phyloP scores from a whole-genome alignment of 495 filamentous ascomycete genomes.

The Aspergillus homomorphus region DNA sequence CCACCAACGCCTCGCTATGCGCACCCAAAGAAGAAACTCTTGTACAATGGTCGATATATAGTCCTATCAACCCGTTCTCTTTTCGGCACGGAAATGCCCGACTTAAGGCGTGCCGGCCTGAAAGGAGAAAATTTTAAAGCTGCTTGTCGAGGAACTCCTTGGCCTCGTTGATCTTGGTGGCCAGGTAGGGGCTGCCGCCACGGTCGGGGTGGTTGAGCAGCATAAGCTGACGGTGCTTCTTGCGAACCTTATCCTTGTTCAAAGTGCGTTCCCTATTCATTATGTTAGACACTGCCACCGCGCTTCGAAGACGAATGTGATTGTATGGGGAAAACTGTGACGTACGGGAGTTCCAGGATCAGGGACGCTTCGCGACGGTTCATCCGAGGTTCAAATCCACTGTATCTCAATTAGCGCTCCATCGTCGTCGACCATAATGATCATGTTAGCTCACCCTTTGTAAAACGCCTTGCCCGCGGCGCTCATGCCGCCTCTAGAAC shows the following conservation, averaged over 20 bases:
- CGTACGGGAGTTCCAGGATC: conserved; percentile 87
- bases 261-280: conserved; percentile 69
- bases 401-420: conserved; percentile 24
- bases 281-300: conserved; percentile 18
- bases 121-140: conserved; percentile 15
- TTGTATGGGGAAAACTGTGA: conserved; percentile 13
- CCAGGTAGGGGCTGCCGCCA: conserved; percentile 92
- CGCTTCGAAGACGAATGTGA: neutral
- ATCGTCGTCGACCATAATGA: neutral
- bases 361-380: conserved; percentile 84
- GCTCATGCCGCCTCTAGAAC: conserved; percentile 71
- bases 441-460: conserved; percentile 60
- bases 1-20: conserved; percentile 49
- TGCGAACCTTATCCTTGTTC: conserved; percentile 89
- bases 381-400: conserved; percentile 91
- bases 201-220: conserved; percentile 97
- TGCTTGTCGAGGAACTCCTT: conserved; percentile 93
- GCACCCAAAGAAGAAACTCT: conserved; percentile 30
- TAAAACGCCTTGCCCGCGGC: conserved; percentile 88
- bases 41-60: conserved; percentile 16
- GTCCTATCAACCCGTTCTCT: neutral
- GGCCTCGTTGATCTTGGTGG: conserved; percentile 96
- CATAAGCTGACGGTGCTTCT: conserved; percentile 96
- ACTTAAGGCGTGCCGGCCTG: neutral
- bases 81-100: neutral